Evolutionary conservation across 441 rosid genomes (phyloP).

Genomic region (Iberis amara): DNA sequence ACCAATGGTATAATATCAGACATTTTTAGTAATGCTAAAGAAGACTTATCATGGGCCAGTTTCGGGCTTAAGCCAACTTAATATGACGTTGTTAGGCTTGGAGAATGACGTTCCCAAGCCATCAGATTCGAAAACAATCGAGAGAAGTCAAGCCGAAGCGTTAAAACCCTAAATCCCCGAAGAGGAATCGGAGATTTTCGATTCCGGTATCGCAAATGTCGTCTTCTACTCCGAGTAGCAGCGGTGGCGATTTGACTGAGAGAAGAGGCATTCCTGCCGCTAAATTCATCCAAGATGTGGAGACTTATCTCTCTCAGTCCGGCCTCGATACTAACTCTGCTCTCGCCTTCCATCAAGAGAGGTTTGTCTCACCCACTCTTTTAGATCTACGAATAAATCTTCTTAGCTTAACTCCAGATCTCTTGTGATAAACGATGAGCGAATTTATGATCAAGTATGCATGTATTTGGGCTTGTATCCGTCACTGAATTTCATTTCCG

Average conservation of each 20-base stretch:
- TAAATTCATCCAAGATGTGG: constrained; percentile 78
- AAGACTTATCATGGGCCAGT: no score
- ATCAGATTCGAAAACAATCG: no score
- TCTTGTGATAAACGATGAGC: no score
- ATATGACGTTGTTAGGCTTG: no score
- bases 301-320: constrained; percentile 56
- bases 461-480: no score
- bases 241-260: constrained; percentile 40
- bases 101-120: no score
- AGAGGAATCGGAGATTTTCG: neutral
- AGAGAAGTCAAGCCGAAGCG: neutral
- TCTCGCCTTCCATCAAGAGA: constrained; percentile 72
- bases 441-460: no score
- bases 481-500: neutral
- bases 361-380: constrained; percentile 30
- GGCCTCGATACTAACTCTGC: constrained; percentile 69
- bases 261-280: constrained; percentile 94
- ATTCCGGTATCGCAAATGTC: constrained; percentile 29
- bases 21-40: no score
- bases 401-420: no score
- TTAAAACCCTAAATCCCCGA: constrained; percentile 31
- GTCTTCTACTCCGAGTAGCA: constrained; percentile 31
- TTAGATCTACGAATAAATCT: no score
- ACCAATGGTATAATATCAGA: no score
- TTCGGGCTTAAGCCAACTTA: no score